A percentile compares a stretch with the other conserved stretches of the same genome.
Conservation (phyloP, 345 rosid species). For the Aquilaria malaccensis region DNA sequence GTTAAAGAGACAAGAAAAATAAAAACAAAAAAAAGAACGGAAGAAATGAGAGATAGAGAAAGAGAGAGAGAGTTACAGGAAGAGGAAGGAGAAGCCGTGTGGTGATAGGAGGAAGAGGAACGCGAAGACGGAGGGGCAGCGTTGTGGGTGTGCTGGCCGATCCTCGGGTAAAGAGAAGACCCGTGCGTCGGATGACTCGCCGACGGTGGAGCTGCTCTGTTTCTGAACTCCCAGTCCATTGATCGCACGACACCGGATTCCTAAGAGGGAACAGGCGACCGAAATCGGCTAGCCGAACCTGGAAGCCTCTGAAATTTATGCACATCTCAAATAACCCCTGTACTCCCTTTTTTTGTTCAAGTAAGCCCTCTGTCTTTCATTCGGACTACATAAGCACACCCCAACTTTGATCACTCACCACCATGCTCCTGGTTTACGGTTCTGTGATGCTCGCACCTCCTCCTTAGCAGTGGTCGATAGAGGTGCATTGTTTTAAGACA, state of each 20-base stretch:
- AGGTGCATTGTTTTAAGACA: too few relatives aligned
- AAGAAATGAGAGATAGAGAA: not conserved
- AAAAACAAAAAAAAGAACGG: not conserved
- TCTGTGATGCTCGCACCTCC: too few relatives aligned
- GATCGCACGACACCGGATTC: not conserved
- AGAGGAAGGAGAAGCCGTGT: conserved; percentile 25
- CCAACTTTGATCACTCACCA: too few relatives aligned
- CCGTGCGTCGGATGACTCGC: conserved; percentile 41
- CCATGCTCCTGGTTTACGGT: too few relatives aligned
- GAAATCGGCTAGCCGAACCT: not conserved
- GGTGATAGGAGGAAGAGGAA: conserved; percentile 28
- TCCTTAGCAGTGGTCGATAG: too few relatives aligned
- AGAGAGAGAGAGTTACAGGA: conserved; percentile 32
- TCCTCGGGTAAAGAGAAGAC: conserved; percentile 48
- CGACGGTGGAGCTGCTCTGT: conserved; percentile 28
- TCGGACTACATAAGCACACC: too few relatives aligned
- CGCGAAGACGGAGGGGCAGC: conserved; percentile 34
- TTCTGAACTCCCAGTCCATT: conserved; percentile 47
- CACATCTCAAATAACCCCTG: too few relatives aligned
- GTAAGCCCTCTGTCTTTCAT: too few relatives aligned
- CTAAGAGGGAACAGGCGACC: not conserved
- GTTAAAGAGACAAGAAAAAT: not conserved
- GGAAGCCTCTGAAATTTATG: too few relatives aligned
- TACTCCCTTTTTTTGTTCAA: too few relatives aligned
- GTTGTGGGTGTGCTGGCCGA: conserved; percentile 42